Evolutionary conservation across 305 asterid genomes (phyloP).

Genomic region (Fraxinus velutina): DNA sequence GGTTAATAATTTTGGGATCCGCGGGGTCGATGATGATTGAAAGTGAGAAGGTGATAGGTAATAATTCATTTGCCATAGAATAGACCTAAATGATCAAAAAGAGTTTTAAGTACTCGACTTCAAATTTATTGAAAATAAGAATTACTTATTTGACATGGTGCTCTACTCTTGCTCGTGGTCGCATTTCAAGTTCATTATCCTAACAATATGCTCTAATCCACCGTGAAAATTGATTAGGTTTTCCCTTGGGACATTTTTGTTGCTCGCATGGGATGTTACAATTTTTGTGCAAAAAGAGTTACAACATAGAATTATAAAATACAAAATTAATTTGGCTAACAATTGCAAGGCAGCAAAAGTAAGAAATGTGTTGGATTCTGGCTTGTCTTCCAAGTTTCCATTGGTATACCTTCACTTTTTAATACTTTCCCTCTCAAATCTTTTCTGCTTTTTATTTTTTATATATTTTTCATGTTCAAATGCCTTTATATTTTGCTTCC

Average conservation of each 20-base stretch:
- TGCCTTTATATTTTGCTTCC: not conserved
- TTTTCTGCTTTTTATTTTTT: not conserved
- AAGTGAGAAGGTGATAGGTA: no score
- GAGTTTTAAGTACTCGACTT: not conserved
- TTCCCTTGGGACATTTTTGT: not conserved
- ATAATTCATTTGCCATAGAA: not conserved
- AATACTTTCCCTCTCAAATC: not conserved
- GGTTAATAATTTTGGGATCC: not conserved
- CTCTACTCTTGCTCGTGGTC: not conserved
- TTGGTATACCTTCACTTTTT: not conserved
- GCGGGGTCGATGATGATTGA: not conserved
- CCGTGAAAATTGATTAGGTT: not conserved
- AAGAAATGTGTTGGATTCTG: not conserved
- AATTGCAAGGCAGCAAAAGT: not conserved
- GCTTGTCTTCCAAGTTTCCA: not conserved
- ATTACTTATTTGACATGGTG: not conserved
- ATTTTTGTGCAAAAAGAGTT: not conserved
- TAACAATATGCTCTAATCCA: not conserved
- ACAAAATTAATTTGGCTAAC: not conserved
- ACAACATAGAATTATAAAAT: not conserved
- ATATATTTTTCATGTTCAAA: not conserved
- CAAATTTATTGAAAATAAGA: not conserved
- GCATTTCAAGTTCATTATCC: not conserved
- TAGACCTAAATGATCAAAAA: not conserved
- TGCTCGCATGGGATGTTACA: not conserved